These are phyloP conservation scores for Microdochium paspali DNA, from an alignment of 2,329 filamentous ascomycete species.

Conservation along the genomic window DNA sequence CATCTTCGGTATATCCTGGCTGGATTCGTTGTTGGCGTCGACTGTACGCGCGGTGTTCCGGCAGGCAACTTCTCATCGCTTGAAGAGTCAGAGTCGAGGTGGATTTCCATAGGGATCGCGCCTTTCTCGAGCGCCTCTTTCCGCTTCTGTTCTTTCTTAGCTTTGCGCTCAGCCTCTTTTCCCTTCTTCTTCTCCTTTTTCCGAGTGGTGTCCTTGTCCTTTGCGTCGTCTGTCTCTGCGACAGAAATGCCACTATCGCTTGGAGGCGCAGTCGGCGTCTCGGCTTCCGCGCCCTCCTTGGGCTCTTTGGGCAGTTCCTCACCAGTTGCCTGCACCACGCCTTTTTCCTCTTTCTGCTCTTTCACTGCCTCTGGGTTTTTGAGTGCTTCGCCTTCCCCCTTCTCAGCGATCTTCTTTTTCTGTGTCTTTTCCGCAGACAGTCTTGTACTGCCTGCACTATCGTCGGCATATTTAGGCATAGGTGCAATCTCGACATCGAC, in stretches of 20 bases:
- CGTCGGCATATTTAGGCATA: conserved; percentile 66
- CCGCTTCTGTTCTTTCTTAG: conserved; percentile 81
- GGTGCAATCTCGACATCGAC: conserved; percentile 97
- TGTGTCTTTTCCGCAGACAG: conserved; percentile 40
- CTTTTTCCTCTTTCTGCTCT: conserved; percentile 44
- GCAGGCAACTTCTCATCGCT: conserved; percentile 20
- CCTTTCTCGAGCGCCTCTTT: conserved; percentile 82
- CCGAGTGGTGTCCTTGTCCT: conserved; percentile 41
- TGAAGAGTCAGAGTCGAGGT: conserved; percentile 57
- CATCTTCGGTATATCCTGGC: conserved; percentile 88
- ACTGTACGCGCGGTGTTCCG: conserved; percentile 41
- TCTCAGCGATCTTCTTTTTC: conserved; percentile 57
- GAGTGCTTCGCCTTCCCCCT: conserved; percentile 63
- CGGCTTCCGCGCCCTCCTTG: conserved; percentile 21
- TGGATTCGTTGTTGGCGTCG: conserved; percentile 78
- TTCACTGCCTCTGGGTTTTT: conserved; percentile 56
- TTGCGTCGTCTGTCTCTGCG: conserved; percentile 19
- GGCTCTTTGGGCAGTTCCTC: conserved; percentile 29
- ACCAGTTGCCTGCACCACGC: conserved; percentile 29
- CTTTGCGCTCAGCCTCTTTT: conserved; percentile 86
- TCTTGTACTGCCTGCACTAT: conserved; percentile 38
- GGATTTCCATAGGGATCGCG: conserved; percentile 73
- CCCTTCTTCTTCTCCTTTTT: conserved; percentile 97
- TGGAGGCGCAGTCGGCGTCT: conserved; percentile 8
- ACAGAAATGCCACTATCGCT: conserved; percentile 16